A percentile compares a stretch with the other conserved stretches of the same genome.
Evolutionary conservation across 257 asterid genomes (phyloP).

Genomic region (Nicotiana tabacum): DNA sequence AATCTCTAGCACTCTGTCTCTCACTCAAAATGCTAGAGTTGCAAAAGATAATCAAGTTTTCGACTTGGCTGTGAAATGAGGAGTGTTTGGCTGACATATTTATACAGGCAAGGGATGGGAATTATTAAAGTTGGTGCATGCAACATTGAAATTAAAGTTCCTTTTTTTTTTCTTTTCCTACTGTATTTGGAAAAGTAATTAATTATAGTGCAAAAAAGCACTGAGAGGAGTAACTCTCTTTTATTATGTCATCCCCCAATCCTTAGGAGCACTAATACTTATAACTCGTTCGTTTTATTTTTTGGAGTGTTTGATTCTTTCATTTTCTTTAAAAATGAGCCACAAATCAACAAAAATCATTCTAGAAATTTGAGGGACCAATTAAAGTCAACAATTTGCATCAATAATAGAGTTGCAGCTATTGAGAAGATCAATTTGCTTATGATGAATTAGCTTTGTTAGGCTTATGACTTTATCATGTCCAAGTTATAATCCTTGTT

Average conservation of each 20-base stretch:
- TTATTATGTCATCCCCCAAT: slow-evolving; percentile 13
- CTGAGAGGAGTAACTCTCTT: not conserved
- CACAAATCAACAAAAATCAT: slow-evolving; percentile 4
- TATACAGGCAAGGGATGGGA: not conserved
- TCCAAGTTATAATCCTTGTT: no score
- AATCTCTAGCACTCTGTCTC: not conserved
- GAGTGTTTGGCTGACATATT: not conserved
- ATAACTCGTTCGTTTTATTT: slow-evolving; percentile 14
- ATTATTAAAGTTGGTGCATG: not conserved
- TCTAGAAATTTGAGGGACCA: not conserved
- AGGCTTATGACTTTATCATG: not conserved
- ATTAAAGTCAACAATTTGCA: not conserved
- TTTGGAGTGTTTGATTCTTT: slow-evolving; percentile 13
- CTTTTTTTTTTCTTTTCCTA: not conserved
- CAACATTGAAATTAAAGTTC: not conserved
- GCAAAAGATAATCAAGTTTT: not conserved
- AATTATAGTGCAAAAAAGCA: not conserved
- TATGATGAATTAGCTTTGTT: not conserved
- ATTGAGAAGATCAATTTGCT: not conserved
- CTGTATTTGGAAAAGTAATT: not conserved
- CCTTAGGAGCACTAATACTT: slow-evolving; percentile 16
- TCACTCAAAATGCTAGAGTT: not conserved
- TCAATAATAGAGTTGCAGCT: not conserved
- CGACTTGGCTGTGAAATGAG: not conserved
- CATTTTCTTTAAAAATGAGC: not conserved